These are phyloP conservation scores for Pouteria campechiana DNA, from an alignment of 179 eudicot species.

Conservation along the genomic window DNA sequence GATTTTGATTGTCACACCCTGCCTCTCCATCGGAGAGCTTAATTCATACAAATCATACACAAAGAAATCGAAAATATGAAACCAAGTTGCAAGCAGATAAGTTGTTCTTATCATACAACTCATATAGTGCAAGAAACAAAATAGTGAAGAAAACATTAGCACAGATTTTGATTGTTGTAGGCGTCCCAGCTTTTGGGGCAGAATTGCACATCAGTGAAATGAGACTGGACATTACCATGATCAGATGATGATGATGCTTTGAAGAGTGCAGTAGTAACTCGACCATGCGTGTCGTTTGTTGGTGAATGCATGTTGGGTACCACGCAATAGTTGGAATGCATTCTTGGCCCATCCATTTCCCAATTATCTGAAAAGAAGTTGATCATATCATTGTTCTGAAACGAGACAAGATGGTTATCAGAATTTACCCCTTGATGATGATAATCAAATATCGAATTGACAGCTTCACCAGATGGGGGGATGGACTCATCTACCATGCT, in stretches of 20 bases:
- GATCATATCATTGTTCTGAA: conserved; percentile 1
- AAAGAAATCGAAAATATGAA: no score
- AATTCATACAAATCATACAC: no score
- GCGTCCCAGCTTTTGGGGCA: conserved; percentile 14
- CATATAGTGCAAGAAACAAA: no score
- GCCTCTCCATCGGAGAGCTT: no score
- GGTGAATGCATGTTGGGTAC: neutral
- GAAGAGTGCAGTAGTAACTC: neutral
- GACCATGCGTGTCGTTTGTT: neutral
- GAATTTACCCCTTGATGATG: conserved; percentile 16
- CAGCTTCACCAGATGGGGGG: conserved; percentile 8
- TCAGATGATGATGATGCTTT: no score
- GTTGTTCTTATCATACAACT: no score
- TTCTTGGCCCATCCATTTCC: neutral
- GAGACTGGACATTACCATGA: conserved; percentile 13
- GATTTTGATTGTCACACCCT: no score
- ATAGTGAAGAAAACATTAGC: no score
- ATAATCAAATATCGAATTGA: conserved; percentile 2
- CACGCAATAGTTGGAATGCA: neutral
- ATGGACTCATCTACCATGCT: neutral
- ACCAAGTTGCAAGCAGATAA: no score
- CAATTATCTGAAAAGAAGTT: neutral
- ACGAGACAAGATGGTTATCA: neutral
- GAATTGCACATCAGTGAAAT: conserved; percentile 1
- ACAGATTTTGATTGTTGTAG: conserved; percentile 5